Conservation (phyloP, 495 filamentous ascomycete genomes). For the Hypoxylon rickii region DNA sequence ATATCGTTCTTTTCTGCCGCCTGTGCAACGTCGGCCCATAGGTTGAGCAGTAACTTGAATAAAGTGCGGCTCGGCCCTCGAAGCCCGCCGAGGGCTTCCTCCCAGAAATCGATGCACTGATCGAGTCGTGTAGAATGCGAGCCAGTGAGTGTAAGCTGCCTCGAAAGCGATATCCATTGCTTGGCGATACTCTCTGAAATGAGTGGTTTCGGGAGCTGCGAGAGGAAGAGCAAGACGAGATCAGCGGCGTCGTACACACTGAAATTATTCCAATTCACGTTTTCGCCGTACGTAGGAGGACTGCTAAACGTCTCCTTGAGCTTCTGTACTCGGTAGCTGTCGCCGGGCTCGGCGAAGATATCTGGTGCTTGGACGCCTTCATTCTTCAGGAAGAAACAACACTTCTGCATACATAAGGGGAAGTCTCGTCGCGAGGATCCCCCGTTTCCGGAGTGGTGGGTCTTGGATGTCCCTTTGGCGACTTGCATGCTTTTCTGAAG, state of each 20-base stretch:
- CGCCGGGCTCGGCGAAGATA: conserved; percentile 45
- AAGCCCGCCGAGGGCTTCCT: conserved; percentile 49
- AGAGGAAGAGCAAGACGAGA: conserved; percentile 45
- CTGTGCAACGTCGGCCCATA: conserved; percentile 49
- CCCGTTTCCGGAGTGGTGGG: conserved; percentile 42
- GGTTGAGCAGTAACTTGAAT: conserved; percentile 49
- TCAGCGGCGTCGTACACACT: conserved; percentile 48
- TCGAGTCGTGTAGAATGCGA: conserved; percentile 43
- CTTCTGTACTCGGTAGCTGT: conserved; percentile 36
- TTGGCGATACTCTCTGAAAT: conserved; percentile 44
- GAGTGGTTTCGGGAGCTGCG: conserved; percentile 45
- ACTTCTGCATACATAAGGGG: conserved; percentile 50
- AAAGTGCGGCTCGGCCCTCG: conserved; percentile 42
- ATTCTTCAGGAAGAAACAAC: conserved; percentile 48
- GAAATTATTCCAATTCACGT: conserved; percentile 45
- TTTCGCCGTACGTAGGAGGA: conserved; percentile 45
- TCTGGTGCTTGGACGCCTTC: conserved; percentile 40
- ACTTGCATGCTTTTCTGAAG: conserved; percentile 46
- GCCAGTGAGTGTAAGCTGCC: conserved; percentile 41
- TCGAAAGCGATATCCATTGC: conserved; percentile 46
- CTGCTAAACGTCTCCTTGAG: conserved; percentile 45
- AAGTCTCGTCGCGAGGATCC: conserved; percentile 46
- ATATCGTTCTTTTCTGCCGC: conserved; percentile 45
- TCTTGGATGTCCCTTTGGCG: conserved; percentile 44
- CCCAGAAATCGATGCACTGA: conserved; percentile 54